Evolutionary conservation across 2,329 filamentous ascomycete genomes (phyloP).

Genomic region (Nigrospora oryzae): DNA sequence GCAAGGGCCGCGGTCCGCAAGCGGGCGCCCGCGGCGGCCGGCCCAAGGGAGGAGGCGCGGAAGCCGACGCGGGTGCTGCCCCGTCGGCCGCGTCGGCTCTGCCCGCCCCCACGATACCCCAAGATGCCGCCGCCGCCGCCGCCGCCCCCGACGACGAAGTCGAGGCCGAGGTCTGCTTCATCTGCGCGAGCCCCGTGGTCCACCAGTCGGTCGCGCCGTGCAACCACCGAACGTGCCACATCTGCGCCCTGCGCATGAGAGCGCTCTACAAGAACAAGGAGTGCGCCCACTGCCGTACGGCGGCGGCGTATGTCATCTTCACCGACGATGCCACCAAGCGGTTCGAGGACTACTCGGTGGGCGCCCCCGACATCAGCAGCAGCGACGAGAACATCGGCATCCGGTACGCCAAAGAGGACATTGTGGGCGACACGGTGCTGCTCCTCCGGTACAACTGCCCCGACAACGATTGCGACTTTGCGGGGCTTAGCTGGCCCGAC

Average conservation of each 20-base stretch:
- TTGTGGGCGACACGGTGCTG: constrained; percentile 83
- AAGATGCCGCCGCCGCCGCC: constrained; percentile 11
- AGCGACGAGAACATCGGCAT: constrained; percentile 84
- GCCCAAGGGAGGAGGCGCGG: constrained; percentile 4
- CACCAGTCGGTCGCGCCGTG: constrained; percentile 88
- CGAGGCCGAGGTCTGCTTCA: constrained; percentile 87
- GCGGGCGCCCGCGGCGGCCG: not conserved
- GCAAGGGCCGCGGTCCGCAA: not conserved
- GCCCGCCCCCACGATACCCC: no score
- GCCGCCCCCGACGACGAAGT: constrained; percentile 42
- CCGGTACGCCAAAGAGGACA: constrained; percentile 79
- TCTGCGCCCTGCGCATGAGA: constrained; percentile 83
- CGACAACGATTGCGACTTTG: constrained; percentile 65
- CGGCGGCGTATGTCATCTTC: constrained; percentile 80
- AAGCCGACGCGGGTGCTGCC: constrained; percentile 22
- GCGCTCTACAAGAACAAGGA: constrained; percentile 94
- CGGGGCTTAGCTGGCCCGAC: constrained; percentile 67
- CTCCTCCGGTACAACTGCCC: constrained; percentile 93
- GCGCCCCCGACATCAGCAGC: constrained; percentile 57
- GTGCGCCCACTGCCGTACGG: constrained; percentile 85
- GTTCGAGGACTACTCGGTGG: constrained; percentile 71
- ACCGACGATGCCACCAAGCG: constrained; percentile 76
- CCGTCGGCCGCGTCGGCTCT: constrained; percentile 17
- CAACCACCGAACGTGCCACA: constrained; percentile 95
- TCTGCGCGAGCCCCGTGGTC: constrained; percentile 84